Base-by-base conservation (phyloP, 345 rosid genomes). In the Sisymbrium irio region DNA sequence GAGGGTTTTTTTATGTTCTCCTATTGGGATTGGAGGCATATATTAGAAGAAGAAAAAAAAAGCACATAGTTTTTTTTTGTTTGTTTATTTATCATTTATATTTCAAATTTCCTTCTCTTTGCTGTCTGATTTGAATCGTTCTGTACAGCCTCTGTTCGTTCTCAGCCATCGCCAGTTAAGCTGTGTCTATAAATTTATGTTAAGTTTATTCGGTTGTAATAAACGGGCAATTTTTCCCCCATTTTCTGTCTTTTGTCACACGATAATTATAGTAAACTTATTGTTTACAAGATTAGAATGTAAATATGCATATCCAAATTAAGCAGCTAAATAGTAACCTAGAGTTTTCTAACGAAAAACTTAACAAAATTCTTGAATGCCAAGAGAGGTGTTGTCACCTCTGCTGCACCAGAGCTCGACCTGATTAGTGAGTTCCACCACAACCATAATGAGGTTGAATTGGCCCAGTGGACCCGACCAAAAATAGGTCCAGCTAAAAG, bases 11-110 rank as follows among this genome's bases (percentile, higher is more conserved):
- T 50, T 13, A 27, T 65, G 66, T 50, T 67, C 73, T 60, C 68
- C 73, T 37, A 40, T 75, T 67, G 37, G 67, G 78, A 28, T 51
- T 50, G 74, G 69, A 39, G 74, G 44, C 73, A 50, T 57, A 66
- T 46, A 46, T 49, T 13, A 1, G n/a, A n/a, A n/a, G n/a, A n/a
- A n/a, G n/a, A 44, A 12, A 12, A 22, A 36, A 66, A 66, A 68
- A 42, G 69, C 71, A 64, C 67, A 67, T 51, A 35, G 49, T 53
- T 42, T 67, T 74, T 9, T 56, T 46, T 59, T 9, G 39, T 44
- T 57, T 27, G 12, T 37, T 50, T 17, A 14, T 13, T 39, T 49
- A 18, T 20, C 7, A n/a, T 59, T 30, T 47, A 47, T 58, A 42
- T 30, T 44, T 39, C 35, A 14, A 46, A 25, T 28, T 15, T 57